Evolutionary conservation across 1,139 yeast genomes (phyloP).

Genomic region (Blastobotrys illinoisensis): DNA sequence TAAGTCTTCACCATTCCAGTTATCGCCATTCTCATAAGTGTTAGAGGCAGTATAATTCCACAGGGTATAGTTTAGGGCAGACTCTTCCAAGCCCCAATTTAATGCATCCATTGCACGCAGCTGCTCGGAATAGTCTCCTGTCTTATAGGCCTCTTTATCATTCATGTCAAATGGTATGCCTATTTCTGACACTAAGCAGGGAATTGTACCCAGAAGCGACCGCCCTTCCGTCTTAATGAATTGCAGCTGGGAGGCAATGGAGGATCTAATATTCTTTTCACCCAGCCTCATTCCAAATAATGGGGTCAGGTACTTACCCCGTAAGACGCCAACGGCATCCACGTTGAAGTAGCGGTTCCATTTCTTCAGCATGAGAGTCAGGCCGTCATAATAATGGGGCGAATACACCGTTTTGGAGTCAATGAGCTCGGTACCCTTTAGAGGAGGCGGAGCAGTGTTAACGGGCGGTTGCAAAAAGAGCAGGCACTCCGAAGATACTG

Average conservation of each 20-base stretch:
- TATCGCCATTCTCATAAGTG: conserved; percentile 78
- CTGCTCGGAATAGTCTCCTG: conserved; percentile 65
- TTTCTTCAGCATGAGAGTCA: conserved; percentile 82
- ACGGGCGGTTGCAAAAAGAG: conserved; percentile 80
- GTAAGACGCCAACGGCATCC: conserved; percentile 84
- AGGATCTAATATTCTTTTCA: conserved; percentile 67
- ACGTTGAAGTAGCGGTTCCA: conserved; percentile 62
- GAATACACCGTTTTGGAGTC: conserved; percentile 54
- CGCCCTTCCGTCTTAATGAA: conserved; percentile 60
- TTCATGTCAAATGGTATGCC: conserved; percentile 98
- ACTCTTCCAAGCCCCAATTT: conserved; percentile 68
- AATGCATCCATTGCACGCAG: conserved; percentile 81
- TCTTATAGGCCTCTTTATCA: conserved; percentile 57
- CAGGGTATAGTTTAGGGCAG: conserved; percentile 64
- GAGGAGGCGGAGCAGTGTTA: conserved; percentile 63
- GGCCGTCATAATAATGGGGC: conserved; percentile 91
- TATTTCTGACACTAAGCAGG: conserved; percentile 78
- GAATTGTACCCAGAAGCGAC: conserved; percentile 31
- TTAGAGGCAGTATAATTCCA: conserved; percentile 82
- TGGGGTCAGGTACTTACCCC: conserved; percentile 71
- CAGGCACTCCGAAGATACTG: conserved; percentile 44
- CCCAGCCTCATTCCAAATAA: conserved; percentile 76
- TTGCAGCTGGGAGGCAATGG: conserved; percentile 58
- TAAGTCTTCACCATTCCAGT: conserved; percentile 91
- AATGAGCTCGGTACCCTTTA: conserved; percentile 11